phyloP scores from a whole-genome alignment of 352 stramenopile species.

The Pythium aquatile region DNA sequence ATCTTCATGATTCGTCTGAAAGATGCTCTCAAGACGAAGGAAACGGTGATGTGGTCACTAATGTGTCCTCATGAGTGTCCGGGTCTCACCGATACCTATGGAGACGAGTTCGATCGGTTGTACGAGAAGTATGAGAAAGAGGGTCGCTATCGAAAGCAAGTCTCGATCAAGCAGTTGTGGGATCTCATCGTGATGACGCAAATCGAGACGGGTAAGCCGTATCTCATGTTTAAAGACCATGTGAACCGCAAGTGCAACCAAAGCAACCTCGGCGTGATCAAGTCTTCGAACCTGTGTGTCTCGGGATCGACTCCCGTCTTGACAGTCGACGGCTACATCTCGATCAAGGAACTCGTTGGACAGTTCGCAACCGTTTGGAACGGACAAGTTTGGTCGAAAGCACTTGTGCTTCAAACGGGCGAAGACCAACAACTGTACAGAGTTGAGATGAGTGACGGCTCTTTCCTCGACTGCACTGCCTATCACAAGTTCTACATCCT shows the following conservation, averaged over 20 bases:
- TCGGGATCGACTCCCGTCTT: neutral
- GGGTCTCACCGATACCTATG: constrained; percentile 84
- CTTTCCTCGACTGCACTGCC: neutral
- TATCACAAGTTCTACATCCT: constrained; percentile 3
- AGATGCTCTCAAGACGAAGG: constrained; percentile 9
- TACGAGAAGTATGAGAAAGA: constrained; percentile 91
- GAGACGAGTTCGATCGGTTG: constrained; percentile 87
- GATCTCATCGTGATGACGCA: constrained; percentile 94
- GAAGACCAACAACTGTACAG: neutral
- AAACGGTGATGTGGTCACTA: constrained; percentile 87
- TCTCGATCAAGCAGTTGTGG: constrained; percentile 92
- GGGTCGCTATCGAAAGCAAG: constrained; percentile 79
- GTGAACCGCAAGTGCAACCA: constrained; percentile 96
- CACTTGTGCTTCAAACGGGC: neutral
- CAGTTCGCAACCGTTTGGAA: neutral
- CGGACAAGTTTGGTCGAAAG: neutral
- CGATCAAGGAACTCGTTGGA: neutral
- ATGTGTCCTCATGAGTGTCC: constrained; percentile 94
- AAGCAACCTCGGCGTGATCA: constrained; percentile 94
- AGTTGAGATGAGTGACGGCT: neutral
- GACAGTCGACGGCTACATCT: neutral
- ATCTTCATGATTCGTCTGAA: constrained; percentile 96
- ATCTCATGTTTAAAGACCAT: constrained; percentile 96
- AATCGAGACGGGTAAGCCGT: constrained; percentile 95
- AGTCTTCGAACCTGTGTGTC: constrained; percentile 92